These are phyloP conservation scores for Triglochin maritima DNA, from an alignment of 106 monocot species.

Conservation along the genomic window DNA sequence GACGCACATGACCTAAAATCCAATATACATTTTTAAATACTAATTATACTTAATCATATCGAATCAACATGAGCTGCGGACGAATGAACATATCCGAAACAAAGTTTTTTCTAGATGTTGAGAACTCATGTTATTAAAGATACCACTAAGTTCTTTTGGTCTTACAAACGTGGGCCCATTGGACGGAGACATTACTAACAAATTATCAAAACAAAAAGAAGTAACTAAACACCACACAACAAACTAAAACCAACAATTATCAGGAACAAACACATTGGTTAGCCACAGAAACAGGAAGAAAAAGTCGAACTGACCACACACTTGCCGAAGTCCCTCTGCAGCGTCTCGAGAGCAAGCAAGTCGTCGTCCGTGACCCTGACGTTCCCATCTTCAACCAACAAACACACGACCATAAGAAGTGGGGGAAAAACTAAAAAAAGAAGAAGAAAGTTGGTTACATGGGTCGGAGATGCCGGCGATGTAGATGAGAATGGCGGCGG, in stretches of 20 bases:
- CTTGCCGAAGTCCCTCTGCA: background rate
- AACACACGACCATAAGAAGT: background rate
- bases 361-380: background rate
- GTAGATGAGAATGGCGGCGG: background rate
- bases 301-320: background rate
- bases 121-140: too few relatives aligned
- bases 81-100: too few relatives aligned
- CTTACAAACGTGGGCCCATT: too few relatives aligned
- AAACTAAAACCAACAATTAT: background rate
- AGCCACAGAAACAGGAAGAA: background rate
- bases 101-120: too few relatives aligned
- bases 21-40: too few relatives aligned
- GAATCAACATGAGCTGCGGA: too few relatives aligned
- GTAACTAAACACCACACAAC: background rate
- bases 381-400: background rate
- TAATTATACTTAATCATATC: too few relatives aligned
- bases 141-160: too few relatives aligned
- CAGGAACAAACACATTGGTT: background rate
- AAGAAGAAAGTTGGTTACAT: background rate
- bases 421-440: background rate
- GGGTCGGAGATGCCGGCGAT: background rate
- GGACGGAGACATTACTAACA: too few relatives aligned
- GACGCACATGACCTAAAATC: too few relatives aligned
- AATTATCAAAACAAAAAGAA: too few relatives aligned
- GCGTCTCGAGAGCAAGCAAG: background rate